Conservation (phyloP, 768 basidiomycete species). For the Termitomyces sp. region DNA sequence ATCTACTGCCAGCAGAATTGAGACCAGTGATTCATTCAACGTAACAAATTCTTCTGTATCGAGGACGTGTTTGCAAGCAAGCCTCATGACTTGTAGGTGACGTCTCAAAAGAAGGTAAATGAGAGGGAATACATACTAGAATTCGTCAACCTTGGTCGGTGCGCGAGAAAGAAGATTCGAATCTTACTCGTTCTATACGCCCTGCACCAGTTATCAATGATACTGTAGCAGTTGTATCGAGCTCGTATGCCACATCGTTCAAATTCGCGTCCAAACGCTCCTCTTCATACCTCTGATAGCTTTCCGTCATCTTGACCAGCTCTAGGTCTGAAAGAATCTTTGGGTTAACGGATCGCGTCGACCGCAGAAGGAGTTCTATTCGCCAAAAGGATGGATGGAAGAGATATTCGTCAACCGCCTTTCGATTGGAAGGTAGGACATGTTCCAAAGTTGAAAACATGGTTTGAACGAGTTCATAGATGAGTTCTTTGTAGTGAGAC, state of each 20-base stretch:
- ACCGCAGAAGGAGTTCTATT: constrained; percentile 28
- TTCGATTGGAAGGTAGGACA: constrained; percentile 25
- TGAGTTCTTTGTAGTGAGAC: constrained; percentile 27
- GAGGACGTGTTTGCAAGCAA: constrained; percentile 29
- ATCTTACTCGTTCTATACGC: constrained; percentile 28
- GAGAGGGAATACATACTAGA: constrained; percentile 29
- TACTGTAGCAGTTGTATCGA: constrained; percentile 29
- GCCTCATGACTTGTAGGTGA: constrained; percentile 25
- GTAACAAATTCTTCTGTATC: constrained; percentile 25
- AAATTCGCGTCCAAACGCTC: constrained; percentile 23
- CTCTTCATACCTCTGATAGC: constrained; percentile 23
- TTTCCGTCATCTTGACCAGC: constrained; percentile 20
- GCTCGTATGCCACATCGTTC: constrained; percentile 23
- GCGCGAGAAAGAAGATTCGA: background rate
- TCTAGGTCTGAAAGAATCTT: constrained; percentile 23
- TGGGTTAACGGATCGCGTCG: constrained; percentile 22
- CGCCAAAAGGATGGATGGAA: constrained; percentile 26
- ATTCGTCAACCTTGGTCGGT: background rate
- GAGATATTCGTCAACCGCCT: constrained; percentile 28
- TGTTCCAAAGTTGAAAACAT: constrained; percentile 25
- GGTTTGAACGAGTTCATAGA: constrained; percentile 24
- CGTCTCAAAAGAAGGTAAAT: constrained; percentile 28
- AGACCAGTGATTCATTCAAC: constrained; percentile 24
- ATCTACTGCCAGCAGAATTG: constrained; percentile 23
- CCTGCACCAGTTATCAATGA: constrained; percentile 27